Evolutionary conservation across 257 asterid genomes (phyloP), one percentile per base, ranked within the genome.

Genomic region (Lithospermum erythrorhizon): DNA sequence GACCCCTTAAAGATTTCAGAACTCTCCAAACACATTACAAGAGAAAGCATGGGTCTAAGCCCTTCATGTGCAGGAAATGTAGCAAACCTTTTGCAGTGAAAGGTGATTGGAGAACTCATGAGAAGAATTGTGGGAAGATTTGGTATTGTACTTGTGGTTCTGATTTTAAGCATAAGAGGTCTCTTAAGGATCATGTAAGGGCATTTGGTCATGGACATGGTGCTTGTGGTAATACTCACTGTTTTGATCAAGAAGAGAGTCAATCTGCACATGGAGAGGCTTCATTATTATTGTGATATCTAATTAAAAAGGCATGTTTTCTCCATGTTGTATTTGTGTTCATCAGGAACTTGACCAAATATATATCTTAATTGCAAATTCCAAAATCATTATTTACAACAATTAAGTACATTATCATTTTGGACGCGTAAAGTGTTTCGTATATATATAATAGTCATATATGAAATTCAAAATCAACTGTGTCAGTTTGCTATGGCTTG

Each of bases 1-100:
- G 59, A 22, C 32, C 59, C 6, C 19, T 55, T 19, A 23, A 55
- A 55, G 59, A 55, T 55, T 55, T 55, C 10, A 55, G 59, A 22
- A 55, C 59, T 55, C 59, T 55, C 32, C 59, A 55, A 22, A 55
- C 59, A 22, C 59, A 55, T 55, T 55, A 55, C 35, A 55, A 55
- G 59, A 55, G 59, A 23, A 55, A 55, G n/a, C 59, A 55, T 55
- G 59, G 59, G 16, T 3, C 27, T 6, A 55, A 55, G 20, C 59
- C 59, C 19, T 55, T 55, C 35, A 24, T 21, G 59, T 55, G 59
- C 11, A 23, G 35, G 27, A 55, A 55, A 55, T 55, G 59, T 55
- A n/a, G 20, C 17, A 55, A 55, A 29, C 59, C 59, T 21, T 55
- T 55, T 23, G 59, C 59, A 11, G 59, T 55, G 30, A 55, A 55